Base-by-base conservation (phyloP, 768 basidiomycete genomes). In the Hortiboletus campestris region DNA sequence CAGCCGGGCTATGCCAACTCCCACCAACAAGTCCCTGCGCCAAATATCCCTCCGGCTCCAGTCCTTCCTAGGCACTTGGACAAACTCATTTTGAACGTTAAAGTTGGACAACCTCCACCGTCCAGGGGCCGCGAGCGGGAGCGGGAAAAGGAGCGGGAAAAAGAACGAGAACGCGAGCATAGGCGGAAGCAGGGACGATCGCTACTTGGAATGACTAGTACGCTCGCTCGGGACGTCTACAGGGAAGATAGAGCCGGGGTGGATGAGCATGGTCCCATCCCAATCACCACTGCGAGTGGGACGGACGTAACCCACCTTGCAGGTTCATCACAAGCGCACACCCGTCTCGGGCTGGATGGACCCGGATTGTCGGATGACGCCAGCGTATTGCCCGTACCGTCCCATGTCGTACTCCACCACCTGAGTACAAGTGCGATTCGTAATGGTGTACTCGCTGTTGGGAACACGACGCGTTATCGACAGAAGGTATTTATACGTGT, bases 381-480 rank as follows among this genome's bases (percentile, higher is more conserved):
- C 49, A 88, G 87, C 46, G 93, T 98, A 53, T 72, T 98, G 59
- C 89, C 96, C 16, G 92, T 97, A 20, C 95, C 95, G 20, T 89
- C 85, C 36, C 95, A 98, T 75, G 92, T 93, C 36, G 93, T 98
- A 22, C 76, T 98, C 60, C 94, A 97, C 63, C 95, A 98, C 72
- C 73, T 98, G 64, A 91, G 91, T 58, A 97, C 95, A 58, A 96
- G 93, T 65, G 94, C 95, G 49, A 98, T 98, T 58, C 80, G 85
- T 72, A 94, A 94, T 69, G 94, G 93, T 8, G 92, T 96, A 44
- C 72, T 98, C 46, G 94, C 94, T 38, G 94, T 98, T 6, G 94
- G 87, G 28, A 92, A 85, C 56, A 98, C 95, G 54, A 94, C 88
- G 48, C 77, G 95, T 67, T 98, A 97, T 76, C 78, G 85, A 73